Base-by-base conservation (phyloP, 352 stramenopile species). In the Globisporangium emineosum region DNA sequence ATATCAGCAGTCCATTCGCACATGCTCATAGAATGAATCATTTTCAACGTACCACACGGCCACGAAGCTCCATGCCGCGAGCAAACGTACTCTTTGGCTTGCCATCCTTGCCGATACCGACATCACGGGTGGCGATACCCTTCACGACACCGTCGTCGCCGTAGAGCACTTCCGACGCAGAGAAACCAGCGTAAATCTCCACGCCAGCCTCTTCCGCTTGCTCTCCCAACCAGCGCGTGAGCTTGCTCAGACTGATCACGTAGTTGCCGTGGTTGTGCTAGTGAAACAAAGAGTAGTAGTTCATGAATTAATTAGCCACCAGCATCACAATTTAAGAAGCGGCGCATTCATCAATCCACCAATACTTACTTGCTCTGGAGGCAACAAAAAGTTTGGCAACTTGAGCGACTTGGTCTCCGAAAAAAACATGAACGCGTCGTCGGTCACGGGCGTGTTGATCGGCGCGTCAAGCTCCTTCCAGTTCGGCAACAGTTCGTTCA, bases 181-280 rank as follows among this genome's bases (percentile, higher is more conserved):
- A 97, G 76, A 99, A 99, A 23, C 97, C 98, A 17, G 98, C 91
- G 76, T 99, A 99, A 62, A 99, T 98, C 80, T 99, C 98, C 17
- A 99, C 97, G 32, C 97, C 98, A 27, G 98, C 73, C 69, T 98
- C 96, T 83, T 99, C 97, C 4, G 97, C 96, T 73, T 99, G 93
- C 66, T 81, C 79, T 27, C 92, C 97, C 51, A 99, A 79, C 96
- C 97, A 99, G 47, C 97, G 93, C 64, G 90, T 91, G 21, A 99
- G 80, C 76, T 99, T 97, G 64, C 88, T 96, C 25, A 99, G 80
- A 73, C 84, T 98, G 58, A 99, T 97, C 42, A 99, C 90, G 79
- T 98, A 99, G 87, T 99, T 99, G 60, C 97, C 97, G 59, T 99
- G 62, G 74, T 99, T 99, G 82, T 99, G 90, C 89, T 94, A 73